Evolutionary conservation across 768 basidiomycete genomes (phyloP).

Genomic region (Rhodotorula babjevae): DNA sequence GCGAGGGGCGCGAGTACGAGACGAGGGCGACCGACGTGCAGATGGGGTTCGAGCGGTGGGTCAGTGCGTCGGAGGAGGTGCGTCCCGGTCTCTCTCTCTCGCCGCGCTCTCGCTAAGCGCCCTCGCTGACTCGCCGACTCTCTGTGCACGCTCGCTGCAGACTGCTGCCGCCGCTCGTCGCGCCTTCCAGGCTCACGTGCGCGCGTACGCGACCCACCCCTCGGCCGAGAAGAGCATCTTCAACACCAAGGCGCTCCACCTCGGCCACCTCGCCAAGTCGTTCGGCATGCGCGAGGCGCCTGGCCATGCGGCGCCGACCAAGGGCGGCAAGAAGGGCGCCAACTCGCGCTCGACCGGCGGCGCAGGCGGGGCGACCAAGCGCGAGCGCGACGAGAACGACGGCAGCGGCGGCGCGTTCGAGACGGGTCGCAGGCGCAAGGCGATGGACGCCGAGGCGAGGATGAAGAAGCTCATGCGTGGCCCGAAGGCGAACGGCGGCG

Average conservation of each 20-base stretch:
- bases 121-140: neutral
- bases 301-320: neutral
- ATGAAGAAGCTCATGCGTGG: slow-evolving; percentile 38
- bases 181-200: slow-evolving; percentile 85
- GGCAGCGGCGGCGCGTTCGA: slow-evolving; percentile 20
- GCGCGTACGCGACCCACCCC: slow-evolving; percentile 96
- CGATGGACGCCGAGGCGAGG: slow-evolving; percentile 22
- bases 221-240: slow-evolving; percentile 93
- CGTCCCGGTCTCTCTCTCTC: slow-evolving; percentile 41
- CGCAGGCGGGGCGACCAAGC: neutral
- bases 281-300: slow-evolving; percentile 87
- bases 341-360: neutral
- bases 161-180: slow-evolving; percentile 70
- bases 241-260: slow-evolving; percentile 86
- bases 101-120: neutral
- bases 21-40: slow-evolving; percentile 91
- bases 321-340: neutral
- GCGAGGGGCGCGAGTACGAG: slow-evolving; percentile 71
- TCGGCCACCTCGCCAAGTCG: slow-evolving; percentile 85
- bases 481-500: slow-evolving; percentile 14
- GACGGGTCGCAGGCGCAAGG: slow-evolving; percentile 22
- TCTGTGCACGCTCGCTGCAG: slow-evolving; percentile 49
- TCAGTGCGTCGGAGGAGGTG: slow-evolving; percentile 66
- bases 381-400: neutral
- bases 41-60: slow-evolving; percentile 91